Conservation (phyloP, 2,329 filamentous ascomycete genomes). For the Aspergillus ibericus region DNA sequence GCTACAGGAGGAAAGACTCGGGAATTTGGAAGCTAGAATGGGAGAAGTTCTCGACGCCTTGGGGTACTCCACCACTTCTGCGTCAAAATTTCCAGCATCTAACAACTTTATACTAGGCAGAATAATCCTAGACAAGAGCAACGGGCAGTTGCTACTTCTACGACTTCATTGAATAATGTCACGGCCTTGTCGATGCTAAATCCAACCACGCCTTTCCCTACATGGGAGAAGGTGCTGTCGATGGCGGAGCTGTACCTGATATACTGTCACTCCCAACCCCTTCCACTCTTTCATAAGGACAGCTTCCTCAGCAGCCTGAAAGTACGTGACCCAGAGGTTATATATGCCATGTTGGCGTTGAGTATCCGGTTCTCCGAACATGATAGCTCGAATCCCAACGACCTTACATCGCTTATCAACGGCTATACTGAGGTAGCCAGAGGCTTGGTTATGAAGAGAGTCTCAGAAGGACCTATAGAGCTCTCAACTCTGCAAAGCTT, state of each 20-base stretch:
- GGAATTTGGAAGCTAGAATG: constrained; percentile 35
- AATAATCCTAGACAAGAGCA: constrained; percentile 18
- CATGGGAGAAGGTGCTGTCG: constrained; percentile 40
- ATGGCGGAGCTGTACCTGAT: constrained; percentile 47
- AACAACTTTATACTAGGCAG: constrained; percentile 4
- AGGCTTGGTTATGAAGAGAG: constrained; percentile 39
- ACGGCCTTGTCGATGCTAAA: constrained; percentile 14
- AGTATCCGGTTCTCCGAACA: constrained; percentile 44
- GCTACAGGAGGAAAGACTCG: constrained; percentile 33
- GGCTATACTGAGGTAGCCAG: constrained; percentile 42
- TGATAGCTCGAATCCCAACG: constrained; percentile 20
- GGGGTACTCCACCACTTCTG: constrained; percentile 25
- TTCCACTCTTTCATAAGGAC: constrained; percentile 48
- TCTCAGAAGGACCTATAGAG: constrained; percentile 42
- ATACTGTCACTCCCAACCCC: constrained; percentile 53
- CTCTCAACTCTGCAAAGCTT: constrained; percentile 46
- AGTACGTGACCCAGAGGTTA: constrained; percentile 38
- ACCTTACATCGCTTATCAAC: constrained; percentile 29
- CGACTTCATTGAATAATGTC: constrained; percentile 5
- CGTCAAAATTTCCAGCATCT: not conserved
- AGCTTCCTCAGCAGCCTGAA: constrained; percentile 44
- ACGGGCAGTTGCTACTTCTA: constrained; percentile 7
- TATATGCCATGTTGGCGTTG: constrained; percentile 43
- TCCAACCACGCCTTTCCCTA: constrained; percentile 33
- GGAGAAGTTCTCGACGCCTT: constrained; percentile 38